Evolutionary conservation across 225 moss, liverwort and hornwort species (phyloP).

Genomic region (Physcomitrium patens): DNA sequence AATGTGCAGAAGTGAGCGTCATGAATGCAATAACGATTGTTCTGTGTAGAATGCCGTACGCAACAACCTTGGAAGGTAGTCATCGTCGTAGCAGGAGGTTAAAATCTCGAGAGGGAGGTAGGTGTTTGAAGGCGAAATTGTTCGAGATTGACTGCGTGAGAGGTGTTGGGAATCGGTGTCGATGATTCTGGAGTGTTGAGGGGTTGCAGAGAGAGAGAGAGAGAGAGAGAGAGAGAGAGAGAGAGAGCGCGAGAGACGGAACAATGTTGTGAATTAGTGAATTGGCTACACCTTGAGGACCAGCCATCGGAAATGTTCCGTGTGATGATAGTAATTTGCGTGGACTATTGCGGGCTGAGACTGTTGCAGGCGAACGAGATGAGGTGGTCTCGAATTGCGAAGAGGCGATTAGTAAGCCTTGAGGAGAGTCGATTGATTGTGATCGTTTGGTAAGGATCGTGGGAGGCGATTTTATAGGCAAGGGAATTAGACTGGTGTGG

Average conservation of each 20-base stretch:
- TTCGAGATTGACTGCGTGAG: background rate
- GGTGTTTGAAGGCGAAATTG: too few species aligned
- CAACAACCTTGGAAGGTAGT: too few species aligned
- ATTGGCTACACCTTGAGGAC: slow-evolving; percentile 16
- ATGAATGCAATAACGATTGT: too few species aligned
- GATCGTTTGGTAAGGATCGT: background rate
- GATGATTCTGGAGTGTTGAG: slow-evolving; percentile 16
- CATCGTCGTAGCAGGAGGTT: too few species aligned
- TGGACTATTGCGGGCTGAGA: slow-evolving; percentile 2
- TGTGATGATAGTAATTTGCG: slow-evolving; percentile 11
- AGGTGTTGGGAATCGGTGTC: slow-evolving; percentile 17
- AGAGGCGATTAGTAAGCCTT: slow-evolving; percentile 1
- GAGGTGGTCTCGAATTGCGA: slow-evolving; percentile 4
- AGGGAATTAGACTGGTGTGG: slow-evolving; percentile 20
- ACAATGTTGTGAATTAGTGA: slow-evolving; percentile 28
- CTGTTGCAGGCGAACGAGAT: background rate
- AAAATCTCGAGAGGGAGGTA: too few species aligned
- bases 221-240: too few species aligned
- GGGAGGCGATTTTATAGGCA: slow-evolving; percentile 2
- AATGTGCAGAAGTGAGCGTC: too few species aligned
- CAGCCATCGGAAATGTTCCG: slow-evolving; percentile 5
- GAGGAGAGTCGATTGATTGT: background rate
- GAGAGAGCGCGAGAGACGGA: too few species aligned
- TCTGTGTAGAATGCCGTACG: too few species aligned
- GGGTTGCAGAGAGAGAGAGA: background rate